Evolutionary conservation across 2,329 filamentous ascomycete species (phyloP), one percentile per base, ranked within the genome.

Genomic region (Cordyceps militaris): DNA sequence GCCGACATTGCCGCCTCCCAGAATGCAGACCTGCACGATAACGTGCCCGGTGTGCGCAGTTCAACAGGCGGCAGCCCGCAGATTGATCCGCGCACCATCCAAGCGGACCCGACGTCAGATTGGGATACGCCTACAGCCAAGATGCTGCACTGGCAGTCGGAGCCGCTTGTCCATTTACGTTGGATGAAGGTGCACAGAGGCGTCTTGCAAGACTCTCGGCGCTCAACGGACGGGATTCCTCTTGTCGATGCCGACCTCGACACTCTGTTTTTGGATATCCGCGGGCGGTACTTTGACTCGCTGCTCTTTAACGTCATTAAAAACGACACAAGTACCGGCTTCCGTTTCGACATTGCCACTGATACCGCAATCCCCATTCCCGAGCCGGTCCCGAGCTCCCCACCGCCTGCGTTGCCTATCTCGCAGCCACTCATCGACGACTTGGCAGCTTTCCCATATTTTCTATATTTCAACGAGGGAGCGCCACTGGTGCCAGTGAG

Each of bases 141-240:
- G 46, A 51, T 57, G 46, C 28, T 57, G 26, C 36, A 40, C 30
- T 57, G 55, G 55, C 24, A 51, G n/a, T 57, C 55, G 0, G 24
- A 24, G 19, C 55, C 55, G 2, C 48, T 50, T 2, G 26, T 57
- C 14, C 47, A 57, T 24, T 28, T 57, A 21, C 38, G 38, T 9
- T 57, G 55, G 55, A 57, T 38, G 38, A 50, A 21, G 21, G 55
- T 57, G 24, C 55, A 57, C 23, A 57, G 34, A 21, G 55, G 55
- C 14, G n/a, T 44, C 9, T 26, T 57, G 19, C 55, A 50, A 13
- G 55, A 57, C 24, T 38, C 46, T 11, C 44, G 46, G 10, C 46
- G 55, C n/a, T 57, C 55, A 8, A 57, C 55, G 2, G 46, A 57
- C n/a, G 55, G 55, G 14, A 49, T 57, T 43, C 44, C 46, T 1